Base-by-base conservation (phyloP, 2,329 filamentous ascomycete species). In the Pyrenophora teres region DNA sequence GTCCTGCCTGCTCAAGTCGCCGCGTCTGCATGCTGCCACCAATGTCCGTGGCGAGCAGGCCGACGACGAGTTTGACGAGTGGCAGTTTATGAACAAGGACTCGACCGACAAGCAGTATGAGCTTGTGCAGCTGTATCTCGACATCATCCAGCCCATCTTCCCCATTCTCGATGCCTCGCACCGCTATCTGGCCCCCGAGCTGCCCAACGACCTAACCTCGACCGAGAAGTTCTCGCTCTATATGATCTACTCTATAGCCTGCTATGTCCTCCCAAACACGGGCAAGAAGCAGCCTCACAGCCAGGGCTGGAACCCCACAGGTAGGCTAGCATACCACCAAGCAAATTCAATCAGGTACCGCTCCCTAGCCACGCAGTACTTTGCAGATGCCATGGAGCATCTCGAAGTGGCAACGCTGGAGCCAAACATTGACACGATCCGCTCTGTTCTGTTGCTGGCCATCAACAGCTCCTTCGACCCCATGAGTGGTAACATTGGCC, bases 401-500 rank as follows among this genome's bases (percentile, higher is more conserved):
- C 60, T 73, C 15, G 70, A 71, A 21, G 58, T 60, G 3, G 65
- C 71, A 19, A 73, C 71, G 0, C 50, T 67, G 18, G 69, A 72
- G 25, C 61, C 68, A 1, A 68, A 63, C 6, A 65, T 72, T 23
- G 61, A 62, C 9, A 71, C 70, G 0, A 60, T 74, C 2, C 62
- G 67, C 13, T 65, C 69, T 2, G 61, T 73, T 13, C 45, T 72
- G 8, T 43, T 74, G 7, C 67, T 74, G 19, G 65, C 69, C 21
- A 67, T 74, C 30, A 69, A 73, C 46, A 70, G 68, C 48, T 57
- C 67, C 6, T 73, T 74, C 35, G 69, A 74, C 27, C 71, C 71
- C 9, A 65, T 68, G 16, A 56, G 57, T 5, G 71, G 71, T 2
- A 73, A 74, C 25, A 64, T 70, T 27, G 69, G 71, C 7, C 71